A percentile compares a stretch with the other conserved stretches of the same genome.
These are phyloP conservation scores for Tricholoma terreum DNA, from an alignment of 768 basidiomycete species.

Conservation along the genomic window DNA sequence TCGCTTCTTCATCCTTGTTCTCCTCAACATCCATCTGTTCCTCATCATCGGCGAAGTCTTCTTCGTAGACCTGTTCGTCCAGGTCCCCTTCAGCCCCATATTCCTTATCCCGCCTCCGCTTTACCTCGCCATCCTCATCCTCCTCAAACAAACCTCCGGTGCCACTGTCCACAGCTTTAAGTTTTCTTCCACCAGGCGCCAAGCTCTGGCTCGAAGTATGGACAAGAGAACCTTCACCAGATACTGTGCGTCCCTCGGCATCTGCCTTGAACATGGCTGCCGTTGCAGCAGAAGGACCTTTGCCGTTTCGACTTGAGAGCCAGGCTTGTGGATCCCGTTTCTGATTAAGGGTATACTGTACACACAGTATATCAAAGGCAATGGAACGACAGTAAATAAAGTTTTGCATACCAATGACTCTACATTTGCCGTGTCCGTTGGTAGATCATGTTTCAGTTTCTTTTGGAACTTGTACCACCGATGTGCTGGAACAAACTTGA, in stretches of 20 bases:
- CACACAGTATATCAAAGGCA: slow-evolving; percentile 14
- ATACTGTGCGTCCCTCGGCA: slow-evolving; percentile 42
- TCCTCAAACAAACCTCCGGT: slow-evolving; percentile 61
- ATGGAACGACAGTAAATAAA: slow-evolving; percentile 16
- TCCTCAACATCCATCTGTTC: slow-evolving; percentile 71
- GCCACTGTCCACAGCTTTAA: slow-evolving; percentile 69
- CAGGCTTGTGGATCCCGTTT: slow-evolving; percentile 76
- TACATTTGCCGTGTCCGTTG: slow-evolving; percentile 65
- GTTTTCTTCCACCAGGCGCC: slow-evolving; percentile 63
- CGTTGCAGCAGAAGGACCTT: slow-evolving; percentile 58
- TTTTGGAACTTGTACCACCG: slow-evolving; percentile 94
- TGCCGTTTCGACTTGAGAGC: slow-evolving; percentile 62
- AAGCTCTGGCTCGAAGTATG: slow-evolving; percentile 52
- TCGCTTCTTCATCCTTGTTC: slow-evolving; percentile 76
- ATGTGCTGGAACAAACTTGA: slow-evolving; percentile 85
- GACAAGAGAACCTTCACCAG: slow-evolving; percentile 45
- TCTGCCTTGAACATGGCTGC: slow-evolving; percentile 70
- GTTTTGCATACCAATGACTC: slow-evolving; percentile 49
- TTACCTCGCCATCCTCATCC: slow-evolving; percentile 54
- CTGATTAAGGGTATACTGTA: slow-evolving; percentile 54
- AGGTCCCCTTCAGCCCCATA: slow-evolving; percentile 75
- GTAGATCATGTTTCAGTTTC: slow-evolving; percentile 70
- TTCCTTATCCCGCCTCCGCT: slow-evolving; percentile 51
- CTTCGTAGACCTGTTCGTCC: slow-evolving; percentile 81
- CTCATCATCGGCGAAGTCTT: slow-evolving; percentile 85